Evolutionary conservation across 2,329 filamentous ascomycete species (phyloP), one percentile per base, ranked within the genome.

Genomic region (Emericellopsis atlantica): DNA sequence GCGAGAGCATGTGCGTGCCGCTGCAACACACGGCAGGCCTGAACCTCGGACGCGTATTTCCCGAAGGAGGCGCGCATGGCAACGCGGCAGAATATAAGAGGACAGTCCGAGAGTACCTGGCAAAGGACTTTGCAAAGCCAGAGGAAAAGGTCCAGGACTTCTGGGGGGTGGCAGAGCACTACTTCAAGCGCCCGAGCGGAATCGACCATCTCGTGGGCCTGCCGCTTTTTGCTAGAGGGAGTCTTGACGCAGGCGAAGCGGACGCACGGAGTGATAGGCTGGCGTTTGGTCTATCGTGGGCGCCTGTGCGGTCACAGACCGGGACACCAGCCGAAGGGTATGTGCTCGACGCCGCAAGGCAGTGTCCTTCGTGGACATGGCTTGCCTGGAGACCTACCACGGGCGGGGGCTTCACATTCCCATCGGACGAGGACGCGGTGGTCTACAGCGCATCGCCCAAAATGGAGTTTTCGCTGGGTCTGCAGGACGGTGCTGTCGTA

Each of bases 361-460:
- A 53, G 4, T 60, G 56, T 36, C 59, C 59, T 2, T 62, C 59
- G 0, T 62, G 59, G 60, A 59, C 57, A 4, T 62, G 60, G 60
- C 53, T 62, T 6, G 51, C 57, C 4, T 62, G 60, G 60, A 52
- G 51, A 22, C 45, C 53, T 7, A 51, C 15, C n/a, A 29, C 24
- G 6, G 24, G 56, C 4, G 40, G 46, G 2, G 52, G 50, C 9
- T 35, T 35, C 32, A 35, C n/a, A 6, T 35, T 35, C 8, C n/a
- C 32, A 5, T 15, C 32, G n/a, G 3, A 49, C 39, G 52, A 56
- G 15, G 42, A 49, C 4, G 6, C 45, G 49, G 6, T 51, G 54
- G 4, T 44, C 56, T 12, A 44, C 36, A 15, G 53, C 3, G 54
- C 58, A 9, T 43, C 57, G 6, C 59, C 59, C 2, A 44, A 48